Percentiles rank a stretch among this genome's conserved stretches.
phyloP scores from a whole-genome alignment of 1,139 yeast species.

The Suhomyces ambrosiae region DNA sequence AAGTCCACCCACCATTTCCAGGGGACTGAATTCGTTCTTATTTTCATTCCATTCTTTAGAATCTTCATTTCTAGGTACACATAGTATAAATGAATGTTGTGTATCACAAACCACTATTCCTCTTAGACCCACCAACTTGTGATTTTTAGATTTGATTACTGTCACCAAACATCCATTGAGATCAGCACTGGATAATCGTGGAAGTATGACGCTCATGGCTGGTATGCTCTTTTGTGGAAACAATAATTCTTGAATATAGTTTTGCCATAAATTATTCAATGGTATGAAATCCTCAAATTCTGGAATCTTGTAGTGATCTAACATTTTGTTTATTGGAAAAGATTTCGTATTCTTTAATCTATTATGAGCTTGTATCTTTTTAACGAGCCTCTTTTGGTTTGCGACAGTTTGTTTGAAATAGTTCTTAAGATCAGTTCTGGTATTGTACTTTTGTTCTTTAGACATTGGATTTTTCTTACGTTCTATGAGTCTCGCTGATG shows the following conservation, averaged over 20 bases:
- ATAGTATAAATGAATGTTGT: conserved; percentile 70
- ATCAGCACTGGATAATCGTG: conserved; percentile 77
- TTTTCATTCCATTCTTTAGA: conserved; percentile 34
- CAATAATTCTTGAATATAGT: conserved; percentile 60
- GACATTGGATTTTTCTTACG: conserved; percentile 13
- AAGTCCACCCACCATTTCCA: conserved; percentile 52
- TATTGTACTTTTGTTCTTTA: conserved; percentile 26
- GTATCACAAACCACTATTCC: conserved; percentile 92
- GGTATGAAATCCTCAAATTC: conserved; percentile 54
- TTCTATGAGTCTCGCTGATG: conserved; percentile 6
- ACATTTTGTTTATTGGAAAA: conserved; percentile 30
- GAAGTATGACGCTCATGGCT: conserved; percentile 37
- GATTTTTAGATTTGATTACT: conserved; percentile 61
- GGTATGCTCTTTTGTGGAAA: conserved; percentile 31
- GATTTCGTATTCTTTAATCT: conserved; percentile 21
- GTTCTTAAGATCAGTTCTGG: conserved; percentile 48
- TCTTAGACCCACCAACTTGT: conserved; percentile 58
- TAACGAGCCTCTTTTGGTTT: conserved; percentile 41
- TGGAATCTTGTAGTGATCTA: conserved; percentile 46
- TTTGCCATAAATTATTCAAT: conserved; percentile 62
- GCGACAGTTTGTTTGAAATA: conserved; percentile 42
- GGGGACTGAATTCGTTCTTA: conserved; percentile 24
- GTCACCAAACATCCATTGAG: conserved; percentile 73
- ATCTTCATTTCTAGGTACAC: conserved; percentile 49
- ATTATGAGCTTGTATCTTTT: conserved; percentile 34